Conservation (phyloP, 2,329 filamentous ascomycete species). For the Penicillium expansum region DNA sequence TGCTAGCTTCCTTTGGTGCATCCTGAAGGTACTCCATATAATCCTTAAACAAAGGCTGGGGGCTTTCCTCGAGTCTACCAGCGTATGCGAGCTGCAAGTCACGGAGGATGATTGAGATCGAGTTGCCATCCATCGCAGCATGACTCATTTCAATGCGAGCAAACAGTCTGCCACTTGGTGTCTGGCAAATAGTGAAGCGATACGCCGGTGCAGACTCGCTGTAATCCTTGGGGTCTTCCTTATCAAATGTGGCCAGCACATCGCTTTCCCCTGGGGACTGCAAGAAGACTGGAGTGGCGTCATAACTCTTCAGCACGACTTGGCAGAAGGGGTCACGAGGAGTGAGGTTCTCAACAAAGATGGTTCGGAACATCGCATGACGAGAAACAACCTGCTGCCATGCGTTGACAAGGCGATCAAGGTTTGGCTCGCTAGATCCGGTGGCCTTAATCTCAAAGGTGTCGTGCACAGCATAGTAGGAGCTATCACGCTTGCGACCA, state of each 20-base stretch:
- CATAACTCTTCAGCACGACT: slow-evolving; percentile 34
- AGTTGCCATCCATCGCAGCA: slow-evolving; percentile 52
- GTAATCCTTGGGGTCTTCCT: slow-evolving; percentile 28
- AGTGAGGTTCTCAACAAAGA: slow-evolving; percentile 37
- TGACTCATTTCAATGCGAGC: slow-evolving; percentile 53
- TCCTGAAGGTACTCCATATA: slow-evolving; percentile 34
- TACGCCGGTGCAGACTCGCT: slow-evolving; percentile 41
- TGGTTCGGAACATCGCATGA: slow-evolving; percentile 38
- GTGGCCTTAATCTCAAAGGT: slow-evolving; percentile 35
- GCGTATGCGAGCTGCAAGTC: slow-evolving; percentile 49
- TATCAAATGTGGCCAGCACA: slow-evolving; percentile 31
- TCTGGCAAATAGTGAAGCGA: slow-evolving; percentile 47
- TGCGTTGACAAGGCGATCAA: slow-evolving; percentile 26
- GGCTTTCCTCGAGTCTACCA: slow-evolving; percentile 39
- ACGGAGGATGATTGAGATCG: slow-evolving; percentile 48
- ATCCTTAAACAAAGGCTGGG: slow-evolving; percentile 36
- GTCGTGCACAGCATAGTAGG: slow-evolving; percentile 39
- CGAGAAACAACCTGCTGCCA: slow-evolving; percentile 34
- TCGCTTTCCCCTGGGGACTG: slow-evolving; percentile 31
- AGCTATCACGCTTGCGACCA: slow-evolving; percentile 32
- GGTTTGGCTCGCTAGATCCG: slow-evolving; percentile 23
- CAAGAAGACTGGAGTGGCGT: slow-evolving; percentile 29
- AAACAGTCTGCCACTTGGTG: slow-evolving; percentile 37
- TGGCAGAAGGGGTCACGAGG: slow-evolving; percentile 35
- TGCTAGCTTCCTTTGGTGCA: slow-evolving; percentile 26